Evolutionary conservation across 192 early-diverging fungal species (phyloP).

Genomic region (Dispira parvispora): DNA sequence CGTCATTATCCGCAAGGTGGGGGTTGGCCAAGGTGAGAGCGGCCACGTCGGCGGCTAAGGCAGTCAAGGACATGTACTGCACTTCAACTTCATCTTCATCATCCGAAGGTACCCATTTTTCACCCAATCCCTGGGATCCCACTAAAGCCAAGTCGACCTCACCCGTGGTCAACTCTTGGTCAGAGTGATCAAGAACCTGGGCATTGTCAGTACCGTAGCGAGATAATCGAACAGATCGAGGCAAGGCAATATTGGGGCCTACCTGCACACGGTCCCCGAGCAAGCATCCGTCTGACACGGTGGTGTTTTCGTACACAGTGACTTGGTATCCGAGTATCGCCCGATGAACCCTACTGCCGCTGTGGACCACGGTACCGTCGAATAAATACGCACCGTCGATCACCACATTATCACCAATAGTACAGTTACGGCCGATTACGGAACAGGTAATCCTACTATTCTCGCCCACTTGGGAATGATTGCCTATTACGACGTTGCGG

Average conservation of each 20-base stretch:
- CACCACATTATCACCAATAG: slow-evolving; percentile 56
- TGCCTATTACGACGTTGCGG: slow-evolving; percentile 71
- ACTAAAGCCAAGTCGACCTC: background rate
- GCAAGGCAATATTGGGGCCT: slow-evolving; percentile 54
- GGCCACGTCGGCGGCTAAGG: background rate
- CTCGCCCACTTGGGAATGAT: slow-evolving; percentile 55
- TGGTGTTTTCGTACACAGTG: slow-evolving; percentile 41
- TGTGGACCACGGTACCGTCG: slow-evolving; percentile 51
- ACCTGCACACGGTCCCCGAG: slow-evolving; percentile 44
- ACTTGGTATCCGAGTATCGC: slow-evolving; percentile 67
- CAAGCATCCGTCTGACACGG: slow-evolving; percentile 56
- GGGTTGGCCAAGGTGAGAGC: background rate
- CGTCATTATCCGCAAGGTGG: background rate
- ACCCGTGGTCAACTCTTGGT: background rate
- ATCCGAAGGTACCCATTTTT: slow-evolving; percentile 11
- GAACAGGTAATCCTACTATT: slow-evolving; percentile 51
- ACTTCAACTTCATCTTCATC: slow-evolving; percentile 12
- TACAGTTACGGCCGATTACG: slow-evolving; percentile 69
- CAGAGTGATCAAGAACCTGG: background rate
- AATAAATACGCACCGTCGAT: slow-evolving; percentile 78
- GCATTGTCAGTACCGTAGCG: slow-evolving; percentile 7
- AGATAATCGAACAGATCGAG: slow-evolving; percentile 46
- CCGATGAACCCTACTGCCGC: slow-evolving; percentile 42
- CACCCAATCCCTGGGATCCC: slow-evolving; percentile 2
- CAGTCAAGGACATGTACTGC: slow-evolving; percentile 9